Base-by-base conservation (phyloP, 371 early-diverging fungal genomes). In the Rhizomucor pusillus region DNA sequence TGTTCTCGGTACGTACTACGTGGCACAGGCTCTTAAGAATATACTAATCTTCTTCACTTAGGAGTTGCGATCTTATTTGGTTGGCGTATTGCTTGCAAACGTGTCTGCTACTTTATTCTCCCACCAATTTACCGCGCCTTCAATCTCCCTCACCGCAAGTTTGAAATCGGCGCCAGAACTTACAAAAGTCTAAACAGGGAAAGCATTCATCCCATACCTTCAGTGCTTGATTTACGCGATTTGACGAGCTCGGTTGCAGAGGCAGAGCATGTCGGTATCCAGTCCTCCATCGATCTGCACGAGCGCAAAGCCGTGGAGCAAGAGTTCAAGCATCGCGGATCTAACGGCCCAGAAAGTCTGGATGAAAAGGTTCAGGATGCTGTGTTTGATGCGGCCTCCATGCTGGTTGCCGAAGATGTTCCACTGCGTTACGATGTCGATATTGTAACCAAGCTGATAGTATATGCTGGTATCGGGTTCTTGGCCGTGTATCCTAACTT, bases 391-490 rank as follows among this genome's bases (percentile, higher is more conserved):
- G 65, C 69, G 35, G 61, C 65, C 10, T 63, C 60, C 0, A 39
- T 79, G 35, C 56, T 81, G 13, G 64, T 79, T 10, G 57, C 78
- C 0, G 81, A 80, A 43, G 71, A 84, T 61, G 80, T 78, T 47
- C 75, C 85, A 36, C 51, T 79, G 48, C 69, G 84, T 19, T 83
- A 83, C 46, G 86, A 88, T 69, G 81, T 88, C 16, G 85, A 86
- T 53, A 85, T 84, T 71, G 83, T 83, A 13, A 79, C 84, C 20
- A 85, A 85, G 54, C 52, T 85, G 34, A 80, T 88, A 44, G 86
- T 88, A 12, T 88, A 88, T 68, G 81, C 83, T 29, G 88, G 83
- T 19, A 82, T 84, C 59, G 85, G 85, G 3, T 79, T 77, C n/a
- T 33, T 81, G 39, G 80, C 85, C 13, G 73, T 73, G 4, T 81